Evolutionary conservation across 805 yeast species (phyloP), one percentile per base, ranked within the genome.

Genomic region (Yarrowia divulgata): DNA sequence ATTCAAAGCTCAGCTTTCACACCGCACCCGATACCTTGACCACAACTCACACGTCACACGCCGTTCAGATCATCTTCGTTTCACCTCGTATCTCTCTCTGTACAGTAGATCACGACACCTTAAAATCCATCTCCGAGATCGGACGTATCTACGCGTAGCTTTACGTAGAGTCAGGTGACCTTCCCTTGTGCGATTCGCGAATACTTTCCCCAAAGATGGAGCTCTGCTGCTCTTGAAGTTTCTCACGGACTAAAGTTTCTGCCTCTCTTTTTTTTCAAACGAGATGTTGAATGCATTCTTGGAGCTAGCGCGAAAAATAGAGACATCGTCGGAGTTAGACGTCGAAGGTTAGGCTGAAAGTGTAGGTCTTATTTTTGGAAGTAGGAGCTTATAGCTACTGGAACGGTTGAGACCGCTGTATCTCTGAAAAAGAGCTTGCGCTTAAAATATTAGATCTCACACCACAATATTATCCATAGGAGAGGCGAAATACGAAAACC

Each of bases 141-240:
- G 49, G 52, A 23, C 29, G 29, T 23, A 23, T 23, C 29, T 23
- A 23, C 2, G 3, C 29, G 29, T 23, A 23, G 29, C 29, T n/a
- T n/a, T 23, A 23, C 7, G 48, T 3, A 18, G 48, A 46, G 50
- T 49, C 55, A 49, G 23, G 39, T 49, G 55, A 49, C 55, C 32
- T 45, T 5, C 0, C 23, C 18, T n/a, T 10, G 16, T 19, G 19
- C 29, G 29, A 23, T 12, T 12, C 57, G 57, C 42, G 18, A 54
- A 54, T 18, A 35, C 58, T 54, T 54, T 54, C 58, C 58, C 13
- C 58, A 23, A 23, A 23, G 29, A 23, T 23, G 29, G 29, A 23
- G 29, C 29, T 23, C 29, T 12, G n/a, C 58, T 37, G 58, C 58
- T 54, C 58, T 37, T 54, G 58, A 54, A 54, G 58, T 54, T 37